Base-by-base conservation (phyloP, 2,329 filamentous ascomycete genomes). In the Sporothrix euskadiensis region DNA sequence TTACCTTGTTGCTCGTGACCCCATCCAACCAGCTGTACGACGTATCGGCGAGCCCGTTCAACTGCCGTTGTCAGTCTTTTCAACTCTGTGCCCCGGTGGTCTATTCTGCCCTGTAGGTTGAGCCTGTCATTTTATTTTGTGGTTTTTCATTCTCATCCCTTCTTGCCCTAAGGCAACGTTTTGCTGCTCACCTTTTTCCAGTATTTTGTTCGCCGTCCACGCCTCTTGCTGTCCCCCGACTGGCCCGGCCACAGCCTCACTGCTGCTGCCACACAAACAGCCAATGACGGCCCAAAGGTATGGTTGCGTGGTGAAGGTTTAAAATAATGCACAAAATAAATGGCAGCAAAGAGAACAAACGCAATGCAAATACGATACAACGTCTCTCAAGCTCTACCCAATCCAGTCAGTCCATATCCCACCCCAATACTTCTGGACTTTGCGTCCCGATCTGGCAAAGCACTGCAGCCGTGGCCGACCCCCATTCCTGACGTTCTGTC, bases 181-280 rank as follows among this genome's bases (percentile, higher is more conserved):
- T 47, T 65, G 39, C 61, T 65, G 39, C 61, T 49, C 63, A 49
- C 63, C 41, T 32, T 19, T 32, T n/a, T 12, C 44, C 65, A 69
- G 22, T 69, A 35, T 54, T 69, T 10, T 63, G 35, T 44, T 39
- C n/a, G 32, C 4, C 19, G 39, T 30, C 49, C 22, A 26, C 52
- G 22, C 32, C 30, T 65, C 35, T 22, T 65, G 61, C 59, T 44
- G 12, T 10, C 14, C 44, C 65, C 26, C 16, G 19, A 16, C 54
- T 41, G 57, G 68, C 49, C 32, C 52, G 41, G 71, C 54, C 49
- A 69, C 71, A 72, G 61, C 61, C 71, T 66, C 71, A 68, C 26
- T 61, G 44, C 19, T 35, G n/a, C 59, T 59, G 41, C 49, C 61
- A 68, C 35, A 22, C 57, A 16, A 26, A 6, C 49, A 47, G 41